Percentiles rank a stretch among this genome's conserved stretches.
phyloP scores from a whole-genome alignment of 352 stramenopile species.

The Thalassiosira ordinaria region DNA sequence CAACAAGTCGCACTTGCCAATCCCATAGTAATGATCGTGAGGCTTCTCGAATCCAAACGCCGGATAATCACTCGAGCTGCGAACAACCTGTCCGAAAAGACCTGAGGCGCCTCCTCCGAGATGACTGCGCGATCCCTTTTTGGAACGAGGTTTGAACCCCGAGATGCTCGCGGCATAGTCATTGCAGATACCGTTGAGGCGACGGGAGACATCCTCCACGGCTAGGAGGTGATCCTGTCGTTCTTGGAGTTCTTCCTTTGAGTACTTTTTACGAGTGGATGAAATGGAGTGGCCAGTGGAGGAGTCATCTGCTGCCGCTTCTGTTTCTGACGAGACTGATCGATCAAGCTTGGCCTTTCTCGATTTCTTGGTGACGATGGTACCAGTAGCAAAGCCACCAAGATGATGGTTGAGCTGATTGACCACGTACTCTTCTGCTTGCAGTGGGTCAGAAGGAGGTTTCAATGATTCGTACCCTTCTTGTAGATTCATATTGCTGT shows the following conservation, averaged over 20 bases:
- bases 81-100: background rate
- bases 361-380: conserved; percentile 11
- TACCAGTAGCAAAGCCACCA: background rate
- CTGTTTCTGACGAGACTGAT: conserved; percentile 15
- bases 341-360: background rate
- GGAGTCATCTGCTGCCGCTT: conserved; percentile 40
- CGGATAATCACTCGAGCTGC: background rate
- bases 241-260: conserved; percentile 37
- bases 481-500: no score
- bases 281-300: conserved; percentile 1
- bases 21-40: conserved; percentile 43
- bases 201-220: conserved; percentile 41
- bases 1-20: conserved; percentile 52
- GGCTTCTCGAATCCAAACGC: conserved; percentile 56
- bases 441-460: background rate
- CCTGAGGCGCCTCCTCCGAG: background rate
- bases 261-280: conserved; percentile 24
- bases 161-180: conserved; percentile 29
- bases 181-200: conserved; percentile 41
- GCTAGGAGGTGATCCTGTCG: conserved; percentile 25
- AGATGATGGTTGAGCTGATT: conserved; percentile 27
- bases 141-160: conserved; percentile 1
- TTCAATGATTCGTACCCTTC: background rate
- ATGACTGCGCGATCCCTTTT: conserved; percentile 1
- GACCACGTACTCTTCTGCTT: conserved; percentile 12